Base-by-base conservation (phyloP, 805 yeast species). In the Saturnispora sanitii region DNA sequence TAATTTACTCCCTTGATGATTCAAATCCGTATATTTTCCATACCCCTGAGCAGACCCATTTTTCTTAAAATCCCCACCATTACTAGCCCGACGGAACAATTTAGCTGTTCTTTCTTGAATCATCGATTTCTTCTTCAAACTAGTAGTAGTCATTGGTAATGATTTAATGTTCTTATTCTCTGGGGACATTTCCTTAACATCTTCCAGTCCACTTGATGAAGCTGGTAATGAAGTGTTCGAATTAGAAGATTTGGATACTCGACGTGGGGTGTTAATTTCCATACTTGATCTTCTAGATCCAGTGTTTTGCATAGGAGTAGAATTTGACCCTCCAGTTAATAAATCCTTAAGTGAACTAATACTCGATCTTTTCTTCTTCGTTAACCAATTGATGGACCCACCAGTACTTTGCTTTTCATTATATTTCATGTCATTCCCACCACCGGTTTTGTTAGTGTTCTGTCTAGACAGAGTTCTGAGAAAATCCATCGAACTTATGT, bases 1-100 rank as follows among this genome's bases (percentile, higher is more conserved):
- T 11, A 27, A 6, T 11, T 12, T 12, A 16, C 30, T 27, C n/a
- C 30, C 7, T 27, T 27, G 16, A n/a, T 12, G n/a, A 7, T 27
- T 6, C 6, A 39, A 18, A 21, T 70, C 79, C 0, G 88, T 77
- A 54, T 71, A 83, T 54, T 75, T 75, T 6, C 95, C 95, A 57
- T 87, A 86, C 0, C 95, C 95, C 4, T 67, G 58, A 0, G 95
- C 95, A 0, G 90, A n/a, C 6, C n/a, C n/a, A n/a, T 7, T 27
- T 12, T n/a, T 77, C 50, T 73, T 79, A 15, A 61, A 62, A 3
- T 19, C 25, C 12, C 20, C 33, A 9, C 25, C 32, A 22, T 16
- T 23, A n/a, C 27, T 33, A 16, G 42, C 21, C 18, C 28, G 33
- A 6, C 42, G 37, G 15, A 39, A 39, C 16, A 39, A 17, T 27